phyloP scores from a whole-genome alignment of 371 early-diverging fungal species.

The Lichtheimia corymbifera region DNA sequence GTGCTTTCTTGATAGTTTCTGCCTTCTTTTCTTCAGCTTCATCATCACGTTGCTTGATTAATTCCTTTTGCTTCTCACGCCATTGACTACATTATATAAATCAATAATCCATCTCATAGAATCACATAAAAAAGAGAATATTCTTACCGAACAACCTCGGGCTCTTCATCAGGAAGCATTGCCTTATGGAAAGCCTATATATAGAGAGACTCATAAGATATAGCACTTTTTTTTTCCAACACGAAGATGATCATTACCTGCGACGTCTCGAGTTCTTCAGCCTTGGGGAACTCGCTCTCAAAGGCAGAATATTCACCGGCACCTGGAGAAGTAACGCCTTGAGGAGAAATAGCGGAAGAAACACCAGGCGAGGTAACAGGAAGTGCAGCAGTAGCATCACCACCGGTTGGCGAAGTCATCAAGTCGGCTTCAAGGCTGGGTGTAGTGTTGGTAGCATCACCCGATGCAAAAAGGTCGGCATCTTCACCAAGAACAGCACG shows the following conservation, averaged over 20 bases:
- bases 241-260: slow-evolving; percentile 26
- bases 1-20: slow-evolving; percentile 71
- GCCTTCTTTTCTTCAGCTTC: slow-evolving; percentile 67
- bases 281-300: slow-evolving; percentile 44
- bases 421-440: slow-evolving; percentile 6
- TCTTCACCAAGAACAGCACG: slow-evolving; percentile 83
- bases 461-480: slow-evolving; percentile 61
- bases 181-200: slow-evolving; percentile 50
- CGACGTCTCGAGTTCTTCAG: slow-evolving; percentile 52
- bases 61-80: slow-evolving; percentile 74
- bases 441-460: slow-evolving; percentile 1
- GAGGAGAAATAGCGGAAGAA: slow-evolving; percentile 12
- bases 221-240: not conserved
- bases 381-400: slow-evolving; percentile 11
- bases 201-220: not conserved
- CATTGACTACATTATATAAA: slow-evolving; percentile 61
- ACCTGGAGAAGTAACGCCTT: slow-evolving; percentile 9
- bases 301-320: slow-evolving; percentile 33
- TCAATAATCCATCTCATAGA: not conserved
- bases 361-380: slow-evolving; percentile 12
- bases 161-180: slow-evolving; percentile 54
- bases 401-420: slow-evolving; percentile 19
- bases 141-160: slow-evolving; percentile 58
- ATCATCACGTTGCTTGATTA: slow-evolving; percentile 80
- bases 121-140: not conserved